These are phyloP conservation scores for Solanum neorickii DNA, from an alignment of 257 asterid genomes.

Conservation along the genomic window DNA sequence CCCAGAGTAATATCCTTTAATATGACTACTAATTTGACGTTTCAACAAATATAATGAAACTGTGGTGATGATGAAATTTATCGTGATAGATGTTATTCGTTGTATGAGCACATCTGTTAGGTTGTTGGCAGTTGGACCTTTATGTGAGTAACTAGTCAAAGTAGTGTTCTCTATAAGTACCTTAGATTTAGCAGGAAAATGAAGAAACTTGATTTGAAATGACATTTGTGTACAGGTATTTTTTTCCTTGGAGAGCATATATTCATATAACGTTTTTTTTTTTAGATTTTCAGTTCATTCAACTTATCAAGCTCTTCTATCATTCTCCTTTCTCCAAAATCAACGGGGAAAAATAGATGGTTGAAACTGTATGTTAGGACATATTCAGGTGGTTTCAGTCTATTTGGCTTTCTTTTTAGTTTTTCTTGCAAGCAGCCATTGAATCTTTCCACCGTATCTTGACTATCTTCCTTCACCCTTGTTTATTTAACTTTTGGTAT, in stretches of 20 bases:
- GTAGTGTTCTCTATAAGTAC: background rate
- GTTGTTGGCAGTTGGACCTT: background rate
- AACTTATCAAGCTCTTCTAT: background rate
- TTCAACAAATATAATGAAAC: background rate
- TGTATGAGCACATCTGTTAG: background rate
- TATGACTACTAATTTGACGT: background rate
- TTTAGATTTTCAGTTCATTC: background rate
- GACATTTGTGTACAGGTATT: background rate
- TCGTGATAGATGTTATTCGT: background rate
- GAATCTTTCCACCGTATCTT: background rate
- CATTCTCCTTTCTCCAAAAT: background rate
- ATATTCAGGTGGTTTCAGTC: background rate
- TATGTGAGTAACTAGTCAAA: background rate
- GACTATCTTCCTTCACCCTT: background rate
- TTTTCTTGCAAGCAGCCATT: background rate
- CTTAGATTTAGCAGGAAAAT: background rate
- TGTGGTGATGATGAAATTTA: background rate
- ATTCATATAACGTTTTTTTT: background rate
- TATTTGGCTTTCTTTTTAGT: background rate
- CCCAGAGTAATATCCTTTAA: background rate
- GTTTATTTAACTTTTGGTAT: background rate
- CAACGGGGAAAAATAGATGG: background rate
- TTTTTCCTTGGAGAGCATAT: background rate
- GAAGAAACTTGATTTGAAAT: background rate
- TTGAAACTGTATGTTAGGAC: background rate